Percentiles rank a stretch among this genome's conserved stretches.
Evolutionary conservation across 148 eudicot genomes (phyloP).

Genomic region (Rheum nobile): DNA sequence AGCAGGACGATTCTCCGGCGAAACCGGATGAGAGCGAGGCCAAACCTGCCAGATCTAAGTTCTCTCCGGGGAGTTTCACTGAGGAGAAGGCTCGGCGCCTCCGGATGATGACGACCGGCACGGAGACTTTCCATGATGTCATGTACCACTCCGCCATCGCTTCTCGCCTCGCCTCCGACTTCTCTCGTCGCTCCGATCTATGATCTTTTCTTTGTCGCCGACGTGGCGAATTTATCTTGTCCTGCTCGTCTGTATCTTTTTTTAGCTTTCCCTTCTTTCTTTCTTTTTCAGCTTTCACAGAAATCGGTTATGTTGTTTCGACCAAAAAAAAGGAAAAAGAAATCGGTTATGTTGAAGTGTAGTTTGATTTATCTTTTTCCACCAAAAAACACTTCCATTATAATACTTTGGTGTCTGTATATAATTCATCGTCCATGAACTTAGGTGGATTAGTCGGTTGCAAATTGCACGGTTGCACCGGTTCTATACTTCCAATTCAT

Average conservation of each 20-base stretch:
- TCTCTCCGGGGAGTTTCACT: conserved; percentile 41
- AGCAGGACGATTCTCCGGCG: not conserved
- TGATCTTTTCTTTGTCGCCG: not conserved
- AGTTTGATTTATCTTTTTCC: not conserved
- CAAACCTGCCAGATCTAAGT: conserved; percentile 17
- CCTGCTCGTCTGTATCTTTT: not conserved
- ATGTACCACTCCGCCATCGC: conserved; percentile 89
- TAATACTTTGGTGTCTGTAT: not conserved
- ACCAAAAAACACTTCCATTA: not conserved
- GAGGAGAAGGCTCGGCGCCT: conserved; percentile 63
- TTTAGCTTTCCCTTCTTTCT: not conserved
- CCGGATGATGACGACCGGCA: conserved; percentile 46
- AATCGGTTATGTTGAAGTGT: not conserved
- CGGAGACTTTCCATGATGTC: conserved; percentile 44
- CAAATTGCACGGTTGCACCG: not conserved
- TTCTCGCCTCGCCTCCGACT: conserved; percentile 62
- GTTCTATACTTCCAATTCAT: too few relatives aligned
- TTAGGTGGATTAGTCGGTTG: not conserved
- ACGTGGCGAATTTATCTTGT: not conserved
- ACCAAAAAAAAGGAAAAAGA: not conserved
- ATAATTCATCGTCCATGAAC: not conserved
- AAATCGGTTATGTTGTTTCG: not conserved
- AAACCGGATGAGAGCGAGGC: conserved; percentile 8
- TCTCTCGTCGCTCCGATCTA: conserved; percentile 9
- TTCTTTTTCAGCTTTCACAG: not conserved